Percentiles rank a stretch among this genome's conserved stretches.
phyloP scores from a whole-genome alignment of 2,329 filamentous ascomycete species.

The Sporothrix brunneoviolacea region DNA sequence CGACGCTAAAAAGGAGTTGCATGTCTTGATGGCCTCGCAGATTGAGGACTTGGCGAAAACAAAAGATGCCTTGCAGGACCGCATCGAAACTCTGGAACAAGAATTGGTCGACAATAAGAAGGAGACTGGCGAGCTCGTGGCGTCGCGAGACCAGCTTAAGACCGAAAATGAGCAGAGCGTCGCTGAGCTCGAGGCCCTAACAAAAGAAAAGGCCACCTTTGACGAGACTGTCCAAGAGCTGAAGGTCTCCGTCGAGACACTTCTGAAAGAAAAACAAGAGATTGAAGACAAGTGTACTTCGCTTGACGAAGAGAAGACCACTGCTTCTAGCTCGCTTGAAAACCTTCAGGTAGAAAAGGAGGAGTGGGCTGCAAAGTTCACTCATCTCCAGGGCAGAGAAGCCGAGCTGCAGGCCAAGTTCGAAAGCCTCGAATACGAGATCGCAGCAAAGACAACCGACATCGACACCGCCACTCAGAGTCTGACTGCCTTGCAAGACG shows the following conservation, averaged over 20 bases:
- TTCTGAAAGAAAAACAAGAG: too few relatives aligned
- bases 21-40: conserved; percentile 14
- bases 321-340: too few relatives aligned
- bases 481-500: neutral
- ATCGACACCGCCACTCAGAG: neutral
- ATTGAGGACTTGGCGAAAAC: conserved; percentile 15
- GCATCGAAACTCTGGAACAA: conserved; percentile 7
- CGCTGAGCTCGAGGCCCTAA: too few relatives aligned
- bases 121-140: neutral
- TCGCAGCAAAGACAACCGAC: neutral
- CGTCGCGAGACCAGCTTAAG: neutral
- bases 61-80: conserved; percentile 12
- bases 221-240: too few relatives aligned
- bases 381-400: neutral
- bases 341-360: neutral
- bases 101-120: neutral
- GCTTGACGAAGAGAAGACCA: too few relatives aligned
- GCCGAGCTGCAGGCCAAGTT: neutral
- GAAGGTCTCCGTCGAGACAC: too few relatives aligned
- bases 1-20: conserved; percentile 12
- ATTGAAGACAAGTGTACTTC: too few relatives aligned
- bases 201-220: too few relatives aligned
- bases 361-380: too few relatives aligned
- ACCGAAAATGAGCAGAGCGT: too few relatives aligned
- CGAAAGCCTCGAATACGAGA: neutral